Conservation (phyloP, 352 stramenopile genomes). For the Phytophthora citrophthora region DNA sequence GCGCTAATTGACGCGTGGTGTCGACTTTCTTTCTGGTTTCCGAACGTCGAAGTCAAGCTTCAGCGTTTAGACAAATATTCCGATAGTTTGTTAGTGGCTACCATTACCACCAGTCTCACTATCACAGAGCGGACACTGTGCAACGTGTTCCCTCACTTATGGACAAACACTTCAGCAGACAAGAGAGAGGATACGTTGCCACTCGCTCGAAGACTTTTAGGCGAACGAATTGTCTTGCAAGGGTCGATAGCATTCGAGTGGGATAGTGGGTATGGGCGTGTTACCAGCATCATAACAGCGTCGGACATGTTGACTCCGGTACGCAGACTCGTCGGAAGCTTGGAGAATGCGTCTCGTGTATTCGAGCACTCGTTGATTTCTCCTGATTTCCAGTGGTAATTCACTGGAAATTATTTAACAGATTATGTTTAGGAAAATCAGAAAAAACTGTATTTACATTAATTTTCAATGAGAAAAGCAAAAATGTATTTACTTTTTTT, state of each 20-base stretch:
- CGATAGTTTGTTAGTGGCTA: not conserved
- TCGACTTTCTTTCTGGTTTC: not conserved
- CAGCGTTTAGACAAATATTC: not conserved
- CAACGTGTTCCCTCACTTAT: not conserved
- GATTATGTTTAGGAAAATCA: no score
- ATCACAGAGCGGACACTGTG: not conserved
- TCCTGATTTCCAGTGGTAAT: constrained; percentile 4
- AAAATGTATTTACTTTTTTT: no score
- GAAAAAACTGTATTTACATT: no score
- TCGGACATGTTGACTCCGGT: not conserved
- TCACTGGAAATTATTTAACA: no score
- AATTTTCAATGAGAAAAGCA: no score
- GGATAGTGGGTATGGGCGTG: not conserved
- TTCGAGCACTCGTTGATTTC: constrained; percentile 5
- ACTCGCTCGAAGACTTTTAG: not conserved
- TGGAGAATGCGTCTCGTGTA: not conserved
- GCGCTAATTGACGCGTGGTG: no score
- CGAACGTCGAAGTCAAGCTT: not conserved
- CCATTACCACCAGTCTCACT: not conserved
- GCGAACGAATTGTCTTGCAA: not conserved
- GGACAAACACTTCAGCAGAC: not conserved
- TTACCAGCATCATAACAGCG: not conserved
- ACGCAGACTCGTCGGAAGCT: not conserved
- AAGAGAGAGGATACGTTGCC: not conserved
- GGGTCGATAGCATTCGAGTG: not conserved